Base-by-base conservation (phyloP, 2,329 filamentous ascomycete species). In the Cladophialophora yegresii region DNA sequence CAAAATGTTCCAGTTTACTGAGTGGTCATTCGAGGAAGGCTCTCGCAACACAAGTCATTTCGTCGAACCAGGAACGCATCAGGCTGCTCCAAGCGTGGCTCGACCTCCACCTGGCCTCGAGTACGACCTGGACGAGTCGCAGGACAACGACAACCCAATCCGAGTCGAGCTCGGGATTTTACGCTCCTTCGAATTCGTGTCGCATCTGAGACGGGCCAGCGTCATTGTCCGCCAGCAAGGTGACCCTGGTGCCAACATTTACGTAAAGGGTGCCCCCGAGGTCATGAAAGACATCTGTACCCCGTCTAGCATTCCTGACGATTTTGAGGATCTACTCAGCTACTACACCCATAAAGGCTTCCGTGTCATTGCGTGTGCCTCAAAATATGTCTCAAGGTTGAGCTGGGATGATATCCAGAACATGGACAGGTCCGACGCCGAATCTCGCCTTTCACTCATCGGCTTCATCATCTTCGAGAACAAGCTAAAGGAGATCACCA, bases 401-500 rank as follows among this genome's bases (percentile, higher is more conserved):
- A 96, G 89, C 72, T 97, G 92, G 93, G 87, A 96, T 61, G 96
- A 96, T 75, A 88, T 93, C 6, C 92, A 98, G 73, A 96, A 96
- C 79, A 93, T 98, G 89, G 90, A 87, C 71, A 89, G 95, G 32
- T 80, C 87, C 45, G 90, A 97, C 59, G 93, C 90, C 8, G 95
- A 99, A 76, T 89, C 86, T 2, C 83, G 87, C 33, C 84, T 99
- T 10, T 87, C 93, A 53, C 98, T 99, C 73, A 84, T 93, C 40
- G 95, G 95, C 4, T 99, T 99, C 78, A 98, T 99, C 73, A 89
- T 99, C 60, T 99, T 99, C 72, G 95, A 99, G 78, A 99, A 99
- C 79, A 99, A 99, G 78, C 81, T 99, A 66, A 99, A 99, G 76
- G 88, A 91, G 1, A 92, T 86, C 22, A 97, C 93, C 0, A 84